Conservation (phyloP, 495 filamentous ascomycete species). For the Venustampulla echinocandica region DNA sequence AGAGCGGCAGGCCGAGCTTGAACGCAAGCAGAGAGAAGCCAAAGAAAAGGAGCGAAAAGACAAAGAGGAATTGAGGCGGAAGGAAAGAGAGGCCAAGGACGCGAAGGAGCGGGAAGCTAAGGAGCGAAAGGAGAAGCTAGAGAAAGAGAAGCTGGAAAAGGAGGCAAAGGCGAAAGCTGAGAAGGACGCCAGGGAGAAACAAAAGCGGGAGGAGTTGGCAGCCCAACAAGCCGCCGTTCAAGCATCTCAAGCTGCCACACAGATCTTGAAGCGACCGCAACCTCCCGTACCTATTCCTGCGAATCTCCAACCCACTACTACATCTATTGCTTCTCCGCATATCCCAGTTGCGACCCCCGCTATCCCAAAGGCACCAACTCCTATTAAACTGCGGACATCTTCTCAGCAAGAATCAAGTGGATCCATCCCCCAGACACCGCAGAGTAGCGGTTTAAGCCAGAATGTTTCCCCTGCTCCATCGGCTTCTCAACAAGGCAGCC, state of each 20-base stretch:
- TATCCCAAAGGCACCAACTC: conserved; percentile 74
- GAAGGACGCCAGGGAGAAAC: conserved; percentile 40
- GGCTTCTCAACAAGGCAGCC: conserved; percentile 47
- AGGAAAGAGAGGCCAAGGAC: conserved; percentile 42
- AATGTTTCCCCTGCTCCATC: conserved; percentile 56
- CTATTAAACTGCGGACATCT: conserved; percentile 61
- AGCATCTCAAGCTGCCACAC: conserved; percentile 27
- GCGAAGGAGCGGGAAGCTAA: conserved; percentile 57
- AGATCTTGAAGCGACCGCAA: conserved; percentile 34
- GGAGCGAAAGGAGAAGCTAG: conserved; percentile 58
- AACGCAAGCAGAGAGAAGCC: conserved; percentile 64
- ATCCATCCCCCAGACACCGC: conserved; percentile 57
- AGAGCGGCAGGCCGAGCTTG: conserved; percentile 67
- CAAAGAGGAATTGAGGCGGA: conserved; percentile 51
- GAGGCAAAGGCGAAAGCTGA: conserved; percentile 41
- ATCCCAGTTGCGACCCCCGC: conserved; percentile 69
- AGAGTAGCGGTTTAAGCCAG: conserved; percentile 47
- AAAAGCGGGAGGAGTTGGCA: conserved; percentile 38
- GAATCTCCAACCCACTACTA: conserved; percentile 38
- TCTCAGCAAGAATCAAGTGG: conserved; percentile 74
- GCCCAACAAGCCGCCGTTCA: conserved; percentile 29
- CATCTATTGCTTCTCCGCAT: conserved; percentile 68
- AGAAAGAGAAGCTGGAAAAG: conserved; percentile 48
- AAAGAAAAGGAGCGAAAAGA: conserved; percentile 62
- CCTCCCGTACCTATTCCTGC: conserved; percentile 41